phyloP scores from a whole-genome alignment of 2,329 filamentous ascomycete genomes.

The Bipolaris zeicola region DNA sequence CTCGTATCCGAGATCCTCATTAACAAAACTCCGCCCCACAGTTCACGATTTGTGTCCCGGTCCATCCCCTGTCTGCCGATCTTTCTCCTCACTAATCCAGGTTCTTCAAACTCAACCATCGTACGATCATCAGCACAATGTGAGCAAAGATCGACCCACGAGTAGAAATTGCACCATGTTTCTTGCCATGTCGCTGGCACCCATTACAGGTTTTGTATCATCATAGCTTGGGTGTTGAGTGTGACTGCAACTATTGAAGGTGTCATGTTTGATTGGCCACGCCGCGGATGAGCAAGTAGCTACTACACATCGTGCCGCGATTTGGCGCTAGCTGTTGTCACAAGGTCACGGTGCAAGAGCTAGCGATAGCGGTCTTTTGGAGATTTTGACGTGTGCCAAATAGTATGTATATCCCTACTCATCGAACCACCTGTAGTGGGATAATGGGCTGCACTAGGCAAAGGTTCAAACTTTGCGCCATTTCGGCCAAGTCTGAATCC shows the following conservation, averaged over 20 bases:
- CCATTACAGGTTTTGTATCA: background rate
- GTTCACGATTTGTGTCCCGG: constrained; percentile 6
- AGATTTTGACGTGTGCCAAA: constrained; percentile 6
- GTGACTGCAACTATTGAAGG: background rate
- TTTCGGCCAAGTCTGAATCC: constrained; percentile 1
- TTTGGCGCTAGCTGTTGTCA: constrained; percentile 9
- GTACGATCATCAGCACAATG: constrained; percentile 11
- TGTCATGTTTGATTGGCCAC: constrained; percentile 1
- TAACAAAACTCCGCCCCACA: constrained; percentile 1
- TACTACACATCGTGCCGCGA: background rate
- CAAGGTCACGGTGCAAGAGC: background rate
- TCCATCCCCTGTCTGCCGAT: constrained; percentile 14
- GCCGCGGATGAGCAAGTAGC: background rate
- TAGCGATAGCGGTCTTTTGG: constrained; percentile 5
- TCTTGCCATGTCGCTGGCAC: background rate
- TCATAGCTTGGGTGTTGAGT: constrained; percentile 10
- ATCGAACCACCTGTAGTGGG: constrained; percentile 1
- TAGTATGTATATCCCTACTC: background rate
- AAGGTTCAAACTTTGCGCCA: constrained; percentile 12
- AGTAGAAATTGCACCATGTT: constrained; percentile 2
- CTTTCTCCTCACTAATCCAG: constrained; percentile 16
- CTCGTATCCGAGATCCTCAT: constrained; percentile 2
- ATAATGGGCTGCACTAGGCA: constrained; percentile 5
- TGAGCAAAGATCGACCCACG: constrained; percentile 11
- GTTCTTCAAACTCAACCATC: constrained; percentile 14